Evolutionary conservation across 345 rosid species (phyloP).

Genomic region (Odontarrhena argentea): DNA sequence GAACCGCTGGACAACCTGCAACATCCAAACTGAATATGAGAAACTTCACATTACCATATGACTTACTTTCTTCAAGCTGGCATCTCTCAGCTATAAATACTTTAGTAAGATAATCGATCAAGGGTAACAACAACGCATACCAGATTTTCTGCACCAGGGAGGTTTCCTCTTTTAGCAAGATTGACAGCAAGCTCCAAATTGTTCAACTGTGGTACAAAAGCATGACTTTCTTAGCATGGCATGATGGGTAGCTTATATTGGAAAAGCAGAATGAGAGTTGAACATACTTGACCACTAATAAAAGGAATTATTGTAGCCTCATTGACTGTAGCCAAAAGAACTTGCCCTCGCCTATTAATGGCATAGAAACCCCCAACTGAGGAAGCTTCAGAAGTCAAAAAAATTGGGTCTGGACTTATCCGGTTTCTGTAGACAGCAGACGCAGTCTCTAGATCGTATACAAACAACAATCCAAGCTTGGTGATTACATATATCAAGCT

Average conservation of each 20-base stretch:
- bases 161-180: conserved; percentile 99
- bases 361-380: conserved; percentile 90
- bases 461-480: conserved; percentile 95
- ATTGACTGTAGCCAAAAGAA: conserved; percentile 85
- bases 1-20: conserved; percentile 96
- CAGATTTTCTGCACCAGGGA: conserved; percentile 99
- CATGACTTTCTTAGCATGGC: conserved; percentile 21
- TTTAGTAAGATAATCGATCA: conserved; percentile 15
- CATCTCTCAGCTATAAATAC: conserved; percentile 5
- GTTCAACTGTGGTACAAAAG: conserved; percentile 62
- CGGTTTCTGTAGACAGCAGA: conserved; percentile 96
- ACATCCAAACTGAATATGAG: conserved; percentile 26
- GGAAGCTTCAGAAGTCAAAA: conserved; percentile 96
- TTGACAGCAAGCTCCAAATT: conserved; percentile 98
- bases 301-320: conserved; percentile 94
- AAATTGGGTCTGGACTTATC: conserved; percentile 98
- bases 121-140: conserved; percentile 47
- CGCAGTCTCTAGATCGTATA: conserved; percentile 97
- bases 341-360: conserved; percentile 89
- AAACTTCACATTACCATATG: conserved; percentile 24
- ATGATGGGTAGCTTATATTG: conserved; percentile 20
- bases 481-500: conserved; percentile 90
- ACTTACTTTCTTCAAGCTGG: neutral
- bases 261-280: conserved; percentile 9
- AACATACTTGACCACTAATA: conserved; percentile 94